Evolutionary conservation across 345 rosid genomes (phyloP).

Genomic region (Euphorbia lathyris): DNA sequence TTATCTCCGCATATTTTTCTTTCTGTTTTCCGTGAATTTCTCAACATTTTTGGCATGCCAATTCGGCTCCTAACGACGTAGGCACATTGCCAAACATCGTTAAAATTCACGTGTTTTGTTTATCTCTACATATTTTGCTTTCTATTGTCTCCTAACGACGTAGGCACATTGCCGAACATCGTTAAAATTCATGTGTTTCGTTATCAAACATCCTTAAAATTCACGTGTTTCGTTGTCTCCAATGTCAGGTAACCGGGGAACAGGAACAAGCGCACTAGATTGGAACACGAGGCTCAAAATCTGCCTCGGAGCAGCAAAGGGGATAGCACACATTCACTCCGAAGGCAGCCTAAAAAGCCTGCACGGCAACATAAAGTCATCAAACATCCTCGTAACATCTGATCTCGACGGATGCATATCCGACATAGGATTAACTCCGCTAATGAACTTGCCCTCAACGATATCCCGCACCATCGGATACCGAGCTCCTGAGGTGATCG

Average conservation of each 20-base stretch:
- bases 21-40: too few relatives aligned
- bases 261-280: constrained; percentile 41
- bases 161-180: too few relatives aligned
- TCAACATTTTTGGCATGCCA: too few relatives aligned
- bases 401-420: constrained; percentile 63
- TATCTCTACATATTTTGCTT: too few relatives aligned
- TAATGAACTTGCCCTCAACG: constrained; percentile 51
- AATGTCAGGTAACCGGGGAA: constrained; percentile 36
- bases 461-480: constrained; percentile 54
- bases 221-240: too few relatives aligned
- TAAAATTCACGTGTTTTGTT: too few relatives aligned
- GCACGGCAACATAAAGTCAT: constrained; percentile 77
- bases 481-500: constrained; percentile 71
- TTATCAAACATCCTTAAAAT: too few relatives aligned
- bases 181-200: too few relatives aligned
- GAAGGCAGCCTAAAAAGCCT: constrained; percentile 40
- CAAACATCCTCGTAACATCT: constrained; percentile 58
- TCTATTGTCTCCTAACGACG: too few relatives aligned
- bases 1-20: too few relatives aligned
- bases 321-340: constrained; percentile 57
- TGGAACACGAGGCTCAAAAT: constrained; percentile 75
- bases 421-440: constrained; percentile 56
- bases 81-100: too few relatives aligned
- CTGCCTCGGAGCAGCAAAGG: constrained; percentile 57
- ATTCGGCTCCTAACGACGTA: too few relatives aligned